Percentiles rank a stretch among this genome's conserved stretches.
Evolutionary conservation across 1,284 basidiomycete genomes (phyloP).

Genomic region (Xerocomus amazonicus): DNA sequence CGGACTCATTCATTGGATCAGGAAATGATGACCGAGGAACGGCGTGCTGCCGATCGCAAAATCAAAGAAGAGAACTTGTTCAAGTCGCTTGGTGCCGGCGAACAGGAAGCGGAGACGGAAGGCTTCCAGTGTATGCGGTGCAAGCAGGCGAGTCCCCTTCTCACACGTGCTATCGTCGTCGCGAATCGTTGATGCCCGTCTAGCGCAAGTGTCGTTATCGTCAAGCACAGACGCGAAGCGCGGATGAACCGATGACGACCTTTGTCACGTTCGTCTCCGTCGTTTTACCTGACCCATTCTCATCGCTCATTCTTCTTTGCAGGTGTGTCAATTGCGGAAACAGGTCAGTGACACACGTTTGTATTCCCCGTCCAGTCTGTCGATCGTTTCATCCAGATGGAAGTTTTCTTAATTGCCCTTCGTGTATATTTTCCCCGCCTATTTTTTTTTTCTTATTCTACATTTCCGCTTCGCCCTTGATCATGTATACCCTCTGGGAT

Average conservation of each 20-base stretch:
- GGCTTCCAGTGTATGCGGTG: constrained; percentile 97
- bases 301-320: not conserved
- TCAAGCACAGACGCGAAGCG: constrained; percentile 91
- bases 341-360: constrained; percentile 37
- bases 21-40: constrained; percentile 96
- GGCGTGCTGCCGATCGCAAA: constrained; percentile 78
- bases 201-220: constrained; percentile 88
- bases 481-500: constrained; percentile 20
- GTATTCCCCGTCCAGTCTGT: not conserved
- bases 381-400: constrained; percentile 42
- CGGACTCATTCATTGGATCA: constrained; percentile 28
- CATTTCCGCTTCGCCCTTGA: not conserved
- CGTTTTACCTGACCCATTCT: not conserved
- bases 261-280: constrained; percentile 54
- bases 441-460: constrained; percentile 8
- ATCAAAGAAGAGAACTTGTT: constrained; percentile 88
- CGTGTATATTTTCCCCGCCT: constrained; percentile 1
- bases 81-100: constrained; percentile 87
- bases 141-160: constrained; percentile 57
- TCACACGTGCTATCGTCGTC: not conserved
- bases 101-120: constrained; percentile 92
- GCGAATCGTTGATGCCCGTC: constrained; percentile 9
- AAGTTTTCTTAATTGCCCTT: constrained; percentile 55
- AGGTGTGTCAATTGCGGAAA: constrained; percentile 61
- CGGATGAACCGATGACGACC: constrained; percentile 95